Percentiles rank a stretch among this genome's conserved stretches.
Conservation (phyloP, 2,329 filamentous ascomycete genomes). For the Trichoderma sp. region DNA sequence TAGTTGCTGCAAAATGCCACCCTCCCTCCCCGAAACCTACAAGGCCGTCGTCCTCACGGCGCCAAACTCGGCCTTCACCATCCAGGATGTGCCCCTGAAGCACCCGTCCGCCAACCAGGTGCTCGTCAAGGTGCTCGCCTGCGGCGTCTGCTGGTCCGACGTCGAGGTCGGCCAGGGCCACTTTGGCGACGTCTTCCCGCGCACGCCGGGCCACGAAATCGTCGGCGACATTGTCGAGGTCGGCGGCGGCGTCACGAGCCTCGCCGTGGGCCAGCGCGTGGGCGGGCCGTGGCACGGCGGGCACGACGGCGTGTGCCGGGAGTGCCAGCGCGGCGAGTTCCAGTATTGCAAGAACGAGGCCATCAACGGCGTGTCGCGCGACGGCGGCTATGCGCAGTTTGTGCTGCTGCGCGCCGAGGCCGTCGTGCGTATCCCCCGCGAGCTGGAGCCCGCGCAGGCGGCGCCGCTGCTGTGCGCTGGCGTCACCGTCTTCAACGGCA, state of each 20-base stretch:
- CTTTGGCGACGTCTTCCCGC: slow-evolving; percentile 58
- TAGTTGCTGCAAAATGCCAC: not conserved
- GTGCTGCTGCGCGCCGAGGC: slow-evolving; percentile 62
- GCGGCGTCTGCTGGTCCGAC: slow-evolving; percentile 72
- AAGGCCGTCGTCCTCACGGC: slow-evolving; percentile 64
- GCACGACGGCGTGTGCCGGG: slow-evolving; percentile 61
- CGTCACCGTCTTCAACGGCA: slow-evolving; percentile 63
- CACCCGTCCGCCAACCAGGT: slow-evolving; percentile 59
- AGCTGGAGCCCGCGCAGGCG: slow-evolving; percentile 53
- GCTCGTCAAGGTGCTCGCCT: slow-evolving; percentile 70
- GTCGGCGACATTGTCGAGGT: slow-evolving; percentile 66
- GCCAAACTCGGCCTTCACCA: slow-evolving; percentile 51
- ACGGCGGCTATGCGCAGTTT: slow-evolving; percentile 72
- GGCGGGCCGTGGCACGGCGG: slow-evolving; percentile 54
- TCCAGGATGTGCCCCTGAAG: slow-evolving; percentile 62
- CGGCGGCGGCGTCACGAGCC: slow-evolving; percentile 55
- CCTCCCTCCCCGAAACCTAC: slow-evolving; percentile 63
- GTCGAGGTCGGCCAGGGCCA: slow-evolving; percentile 47
- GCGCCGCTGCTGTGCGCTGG: slow-evolving; percentile 66
- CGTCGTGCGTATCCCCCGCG: slow-evolving; percentile 55
- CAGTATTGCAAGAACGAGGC: slow-evolving; percentile 66
- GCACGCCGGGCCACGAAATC: slow-evolving; percentile 69
- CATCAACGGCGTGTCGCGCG: slow-evolving; percentile 65
- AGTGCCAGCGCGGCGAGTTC: slow-evolving; percentile 64
- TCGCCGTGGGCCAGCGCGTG: slow-evolving; percentile 64